Conservation (phyloP, 768 basidiomycete genomes). For the Rubroboletus pulcherrimus region DNA sequence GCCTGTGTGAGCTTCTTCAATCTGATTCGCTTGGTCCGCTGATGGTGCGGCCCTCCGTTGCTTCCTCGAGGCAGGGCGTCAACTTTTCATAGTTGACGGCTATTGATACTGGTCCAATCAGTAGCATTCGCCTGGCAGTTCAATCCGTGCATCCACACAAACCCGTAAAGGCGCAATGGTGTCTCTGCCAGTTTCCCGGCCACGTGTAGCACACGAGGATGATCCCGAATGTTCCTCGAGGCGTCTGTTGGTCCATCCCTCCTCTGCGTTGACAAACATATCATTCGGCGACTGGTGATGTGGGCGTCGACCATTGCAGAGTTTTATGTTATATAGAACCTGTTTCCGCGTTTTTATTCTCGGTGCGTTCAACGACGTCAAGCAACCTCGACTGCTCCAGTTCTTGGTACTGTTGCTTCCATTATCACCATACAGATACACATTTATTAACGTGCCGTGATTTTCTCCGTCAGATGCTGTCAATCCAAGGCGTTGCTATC, state of each 20-base stretch:
- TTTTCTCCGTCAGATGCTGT: constrained; percentile 13
- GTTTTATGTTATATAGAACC: background rate
- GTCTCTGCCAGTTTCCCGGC: background rate
- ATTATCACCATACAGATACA: background rate
- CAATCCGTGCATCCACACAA: background rate
- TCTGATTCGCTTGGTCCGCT: background rate
- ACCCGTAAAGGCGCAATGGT: background rate
- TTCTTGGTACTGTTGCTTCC: background rate
- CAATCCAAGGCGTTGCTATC: background rate
- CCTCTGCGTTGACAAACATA: background rate
- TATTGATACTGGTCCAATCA: constrained; percentile 2
- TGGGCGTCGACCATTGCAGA: constrained; percentile 1
- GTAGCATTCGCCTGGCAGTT: background rate
- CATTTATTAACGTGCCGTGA: background rate
- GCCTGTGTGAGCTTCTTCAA: background rate
- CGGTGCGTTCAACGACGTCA: background rate
- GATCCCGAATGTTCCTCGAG: constrained; percentile 13
- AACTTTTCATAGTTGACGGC: background rate
- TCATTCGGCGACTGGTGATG: background rate
- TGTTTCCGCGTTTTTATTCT: background rate
- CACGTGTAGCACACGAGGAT: constrained; percentile 21
- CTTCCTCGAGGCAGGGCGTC: constrained; percentile 12
- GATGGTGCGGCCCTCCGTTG: constrained; percentile 1
- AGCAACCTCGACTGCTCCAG: background rate
- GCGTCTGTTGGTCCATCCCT: constrained; percentile 6